These are phyloP conservation scores for Sporisorium iseilematis-ciliati DNA, from an alignment of 1,284 basidiomycete species.

Conservation along the genomic window DNA sequence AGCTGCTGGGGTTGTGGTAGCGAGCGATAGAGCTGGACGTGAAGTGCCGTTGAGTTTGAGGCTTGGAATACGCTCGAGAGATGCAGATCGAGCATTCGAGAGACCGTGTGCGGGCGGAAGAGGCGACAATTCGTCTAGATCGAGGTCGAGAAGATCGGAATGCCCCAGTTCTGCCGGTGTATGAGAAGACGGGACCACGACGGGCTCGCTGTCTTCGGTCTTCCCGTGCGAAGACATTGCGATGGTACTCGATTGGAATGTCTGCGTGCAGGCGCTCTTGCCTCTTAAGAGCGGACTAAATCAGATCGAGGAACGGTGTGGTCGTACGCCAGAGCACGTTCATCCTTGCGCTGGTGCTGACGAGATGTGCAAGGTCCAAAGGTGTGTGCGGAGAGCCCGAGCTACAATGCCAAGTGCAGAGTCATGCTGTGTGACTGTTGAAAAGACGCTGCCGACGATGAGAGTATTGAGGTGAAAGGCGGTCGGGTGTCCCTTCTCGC, in stretches of 20 bases:
- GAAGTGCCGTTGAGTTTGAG: constrained; percentile 17
- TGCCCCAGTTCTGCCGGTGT: background rate
- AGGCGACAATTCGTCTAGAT: constrained; percentile 45
- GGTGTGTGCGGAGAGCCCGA: background rate
- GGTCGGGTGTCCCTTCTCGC: no score
- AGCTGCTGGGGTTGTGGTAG: background rate
- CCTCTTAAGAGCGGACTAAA: background rate
- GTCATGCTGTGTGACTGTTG: background rate
- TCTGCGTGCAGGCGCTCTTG: background rate
- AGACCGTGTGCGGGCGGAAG: constrained; percentile 37
- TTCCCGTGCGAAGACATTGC: constrained; percentile 7
- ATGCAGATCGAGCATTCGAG: constrained; percentile 15
- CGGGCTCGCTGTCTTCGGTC: background rate
- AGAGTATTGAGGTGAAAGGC: no score
- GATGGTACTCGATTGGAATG: background rate
- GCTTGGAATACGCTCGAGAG: constrained; percentile 20
- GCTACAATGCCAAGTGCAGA: background rate
- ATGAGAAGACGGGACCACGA: background rate
- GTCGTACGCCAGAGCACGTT: background rate
- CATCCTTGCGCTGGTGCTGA: constrained; percentile 6
- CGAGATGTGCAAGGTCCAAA: background rate
- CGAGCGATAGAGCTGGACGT: background rate
- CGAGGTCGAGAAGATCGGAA: constrained; percentile 28
- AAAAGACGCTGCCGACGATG: no score
- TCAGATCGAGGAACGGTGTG: background rate